Percentiles rank a stretch among this genome's conserved stretches.
These are phyloP conservation scores for Citrus trifoliata DNA, from an alignment of 345 rosid genomes.

Conservation along the genomic window DNA sequence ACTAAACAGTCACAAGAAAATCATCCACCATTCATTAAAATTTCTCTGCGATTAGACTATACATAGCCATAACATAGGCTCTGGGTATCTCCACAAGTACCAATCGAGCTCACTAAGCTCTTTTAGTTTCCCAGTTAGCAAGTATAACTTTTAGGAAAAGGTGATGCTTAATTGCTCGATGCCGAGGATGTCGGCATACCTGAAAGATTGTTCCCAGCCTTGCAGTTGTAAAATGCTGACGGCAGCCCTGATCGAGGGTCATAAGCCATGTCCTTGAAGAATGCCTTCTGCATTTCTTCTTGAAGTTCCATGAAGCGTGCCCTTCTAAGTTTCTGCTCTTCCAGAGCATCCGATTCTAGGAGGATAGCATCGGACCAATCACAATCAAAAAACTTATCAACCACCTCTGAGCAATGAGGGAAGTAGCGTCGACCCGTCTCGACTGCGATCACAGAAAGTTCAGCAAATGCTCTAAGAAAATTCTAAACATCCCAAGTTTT, in stretches of 20 bases:
- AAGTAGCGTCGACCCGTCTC: slow-evolving; percentile 3
- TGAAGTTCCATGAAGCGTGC: slow-evolving; percentile 38
- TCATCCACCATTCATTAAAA: no score
- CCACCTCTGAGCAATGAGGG: slow-evolving; percentile 40
- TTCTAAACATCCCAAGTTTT: no score
- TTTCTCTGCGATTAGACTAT: no score
- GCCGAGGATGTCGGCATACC: no score
- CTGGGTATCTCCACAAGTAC: no score
- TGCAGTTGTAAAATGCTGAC: neutral
- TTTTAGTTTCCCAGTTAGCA: neutral
- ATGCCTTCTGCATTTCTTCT: slow-evolving; percentile 39
- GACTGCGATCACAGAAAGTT: no score
- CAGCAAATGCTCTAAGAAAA: no score
- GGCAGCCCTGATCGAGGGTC: slow-evolving; percentile 12
- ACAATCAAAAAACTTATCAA: slow-evolving; percentile 30
- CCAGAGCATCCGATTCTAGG: slow-evolving; percentile 33
- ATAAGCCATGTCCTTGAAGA: slow-evolving; percentile 38
- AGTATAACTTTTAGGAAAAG: no score
- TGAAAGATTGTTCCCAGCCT: no score
- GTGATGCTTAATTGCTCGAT: neutral
- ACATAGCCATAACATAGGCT: no score
- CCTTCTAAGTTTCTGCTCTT: slow-evolving; percentile 33
- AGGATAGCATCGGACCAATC: slow-evolving; percentile 23
- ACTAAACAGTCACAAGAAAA: no score
- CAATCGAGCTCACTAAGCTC: neutral